Evolutionary conservation across 768 basidiomycete species (phyloP), one percentile per base, ranked within the genome.

Genomic region (Pisolithus albus): DNA sequence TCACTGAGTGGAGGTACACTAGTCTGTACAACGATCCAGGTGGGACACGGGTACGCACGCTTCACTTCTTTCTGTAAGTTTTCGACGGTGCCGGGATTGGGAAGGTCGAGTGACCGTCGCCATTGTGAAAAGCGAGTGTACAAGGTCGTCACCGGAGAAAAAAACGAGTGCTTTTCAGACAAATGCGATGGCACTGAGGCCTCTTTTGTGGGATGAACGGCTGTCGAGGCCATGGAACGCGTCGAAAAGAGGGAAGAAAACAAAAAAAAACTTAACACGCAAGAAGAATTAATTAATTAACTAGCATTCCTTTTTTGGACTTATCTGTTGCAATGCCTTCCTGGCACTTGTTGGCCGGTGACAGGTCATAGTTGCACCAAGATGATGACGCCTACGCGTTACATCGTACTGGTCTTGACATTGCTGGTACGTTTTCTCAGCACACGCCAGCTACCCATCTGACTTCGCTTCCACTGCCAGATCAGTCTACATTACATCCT

Each of bases 1-100:
- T 95, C 49, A 81, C 94, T 97, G 68, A 2, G 28, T 32, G 30
- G 46, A 40, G 49, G 46, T 50, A 21, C 41, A 26, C 26, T 26
- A 28, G 9, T 15, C 32, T 19, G 49, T 46, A 24, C 45, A 24
- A 24, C 44, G 19, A 37, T 44, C 23, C 34, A 45, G 37, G 18
- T 48, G 36, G 47, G 5, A 36, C 50, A 39, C 26, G 24, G 28
- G 28, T 39, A 46, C 82, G 54, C 60, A 95, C 94, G 70, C 72
- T 93, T 94, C 60, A 90, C 84, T 72, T 98, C 94, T 73, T 90
- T 92, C 61, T 87, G 86, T 56, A 97, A 76, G 67, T 89, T 92
- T 78, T 98, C 94, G 42, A 86, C 83, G 15, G 88, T 84, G 50
- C 94, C 94, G n/a, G 94, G 94, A 70, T 90, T 88, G 38, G 91